Percentiles rank a stretch among this genome's conserved stretches.
Evolutionary conservation across 1,284 basidiomycete species (phyloP).

Genomic region (Ceratorhiza oryzae-sativae): DNA sequence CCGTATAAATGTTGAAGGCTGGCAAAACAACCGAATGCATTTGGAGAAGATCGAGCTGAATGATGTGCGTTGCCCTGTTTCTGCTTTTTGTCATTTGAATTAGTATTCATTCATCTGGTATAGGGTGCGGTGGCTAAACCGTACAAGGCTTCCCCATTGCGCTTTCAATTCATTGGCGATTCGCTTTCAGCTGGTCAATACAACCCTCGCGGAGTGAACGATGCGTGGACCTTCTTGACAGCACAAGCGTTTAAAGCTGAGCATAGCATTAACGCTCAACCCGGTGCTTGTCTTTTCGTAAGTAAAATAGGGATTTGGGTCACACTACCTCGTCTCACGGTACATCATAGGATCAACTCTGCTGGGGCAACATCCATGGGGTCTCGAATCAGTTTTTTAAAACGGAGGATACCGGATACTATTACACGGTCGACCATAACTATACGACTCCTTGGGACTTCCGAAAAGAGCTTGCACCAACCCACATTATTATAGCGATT

Average conservation of each 20-base stretch:
- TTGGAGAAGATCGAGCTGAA: slow-evolving; percentile 59
- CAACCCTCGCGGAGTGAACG: slow-evolving; percentile 53
- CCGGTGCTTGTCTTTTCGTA: slow-evolving; percentile 61
- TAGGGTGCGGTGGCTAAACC: slow-evolving; percentile 59
- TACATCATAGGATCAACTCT: slow-evolving; percentile 58
- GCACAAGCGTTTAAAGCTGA: slow-evolving; percentile 63
- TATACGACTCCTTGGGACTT: slow-evolving; percentile 68
- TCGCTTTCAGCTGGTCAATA: slow-evolving; percentile 65
- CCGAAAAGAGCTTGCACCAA: slow-evolving; percentile 57
- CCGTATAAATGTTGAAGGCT: slow-evolving; percentile 61
- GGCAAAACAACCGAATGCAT: slow-evolving; percentile 66
- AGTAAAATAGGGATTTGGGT: slow-evolving; percentile 35
- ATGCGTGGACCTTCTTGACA: slow-evolving; percentile 65
- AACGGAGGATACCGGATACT: slow-evolving; percentile 66
- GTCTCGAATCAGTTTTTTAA: slow-evolving; percentile 56
- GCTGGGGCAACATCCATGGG: slow-evolving; percentile 64
- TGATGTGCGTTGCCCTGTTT: slow-evolving; percentile 50
- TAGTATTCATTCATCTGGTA: neutral
- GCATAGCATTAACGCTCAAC: slow-evolving; percentile 60
- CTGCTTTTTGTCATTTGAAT: neutral
- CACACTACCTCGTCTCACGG: neutral
- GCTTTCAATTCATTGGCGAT: slow-evolving; percentile 66
- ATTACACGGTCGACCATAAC: slow-evolving; percentile 62
- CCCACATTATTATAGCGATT: slow-evolving; percentile 64
- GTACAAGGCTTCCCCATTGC: slow-evolving; percentile 57